Base-by-base conservation (phyloP, 2,329 filamentous ascomycete genomes). In the Aureobasidium mangrovei region DNA sequence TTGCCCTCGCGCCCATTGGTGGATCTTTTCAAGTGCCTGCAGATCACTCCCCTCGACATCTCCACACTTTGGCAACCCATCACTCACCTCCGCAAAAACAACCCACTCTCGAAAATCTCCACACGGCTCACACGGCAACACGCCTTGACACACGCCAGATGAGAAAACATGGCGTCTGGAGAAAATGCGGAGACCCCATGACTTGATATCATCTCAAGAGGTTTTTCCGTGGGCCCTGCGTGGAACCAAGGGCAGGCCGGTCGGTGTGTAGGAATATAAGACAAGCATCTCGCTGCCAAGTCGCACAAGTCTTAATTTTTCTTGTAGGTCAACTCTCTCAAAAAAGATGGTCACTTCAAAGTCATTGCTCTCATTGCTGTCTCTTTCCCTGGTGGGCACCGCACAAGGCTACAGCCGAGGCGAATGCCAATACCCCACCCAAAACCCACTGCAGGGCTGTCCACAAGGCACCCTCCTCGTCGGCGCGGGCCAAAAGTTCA, bases 381-480 rank as follows among this genome's bases (percentile, higher is more conserved):
- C 42, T 3, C 33, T 58, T 10, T 33, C 42, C 49, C n/a, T 55
- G 7, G 10, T 43, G 1, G 27, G 44, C 8, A 41, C 52, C 33
- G 24, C 49, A 26, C 31, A 53, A 33, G 54, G 54, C 31, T 58
- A 47, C 41, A 59, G 53, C 36, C 31, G 54, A 35, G 42, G 57
- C 44, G 56, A 62, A 29, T 73, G 71, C 54, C 72, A 74, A 60
- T 58, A 60, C 18, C 67, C 69, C 1, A 70, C 69, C 1, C 44
- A 33, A 7, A 60, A 69, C 18, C 68, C 69, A 4, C 61, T 73
- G 3, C 61, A 66, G 6, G 71, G 69, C 8, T 75, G 72, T 57
- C 70, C 71, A 1, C 41, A 58, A 28, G 60, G 62, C 28, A 68
- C 66, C 1, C 51, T 67, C 7, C 60, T 67, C n/a, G 65, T 68